Evolutionary conservation across 257 asterid genomes (phyloP).

Genomic region (Penstemon newberryi): DNA sequence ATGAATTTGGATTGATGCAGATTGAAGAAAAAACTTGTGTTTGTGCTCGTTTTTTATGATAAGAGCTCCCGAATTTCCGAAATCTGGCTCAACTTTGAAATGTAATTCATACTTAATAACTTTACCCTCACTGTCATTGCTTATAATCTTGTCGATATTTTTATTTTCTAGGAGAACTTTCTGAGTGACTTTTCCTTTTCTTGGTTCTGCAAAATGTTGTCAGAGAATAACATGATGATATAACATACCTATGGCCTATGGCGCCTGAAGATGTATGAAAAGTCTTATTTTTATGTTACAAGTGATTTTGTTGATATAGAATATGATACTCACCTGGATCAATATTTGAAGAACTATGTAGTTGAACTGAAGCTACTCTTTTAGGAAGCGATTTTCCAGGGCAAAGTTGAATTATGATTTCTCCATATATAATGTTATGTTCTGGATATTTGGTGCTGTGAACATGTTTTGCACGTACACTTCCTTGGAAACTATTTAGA

Average conservation of each 20-base stretch:
- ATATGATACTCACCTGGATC: slow-evolving; percentile 37
- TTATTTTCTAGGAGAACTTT: slow-evolving; percentile 32
- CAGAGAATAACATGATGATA: background rate
- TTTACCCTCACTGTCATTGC: slow-evolving; percentile 19
- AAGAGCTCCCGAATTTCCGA: slow-evolving; percentile 44
- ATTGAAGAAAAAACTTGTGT: slow-evolving; percentile 38
- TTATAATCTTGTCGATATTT: slow-evolving; percentile 16
- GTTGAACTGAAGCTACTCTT: slow-evolving; percentile 38
- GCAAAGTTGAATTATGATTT: slow-evolving; percentile 35
- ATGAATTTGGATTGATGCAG: slow-evolving; percentile 31
- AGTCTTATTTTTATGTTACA: too few relatives aligned
- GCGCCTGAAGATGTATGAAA: too few relatives aligned
- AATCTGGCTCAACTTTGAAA: slow-evolving; percentile 30
- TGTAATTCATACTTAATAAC: slow-evolving; percentile 28
- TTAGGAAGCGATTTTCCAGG: slow-evolving; percentile 34
- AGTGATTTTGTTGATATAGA: background rate
- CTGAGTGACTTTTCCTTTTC: slow-evolving; percentile 35
- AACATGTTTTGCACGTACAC: slow-evolving; percentile 5
- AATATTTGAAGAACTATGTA: slow-evolving; percentile 34
- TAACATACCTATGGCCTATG: too few relatives aligned
- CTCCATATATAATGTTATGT: slow-evolving; percentile 31
- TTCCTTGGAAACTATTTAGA: slow-evolving; percentile 34
- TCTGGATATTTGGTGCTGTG: slow-evolving; percentile 12
- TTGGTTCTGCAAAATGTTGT: slow-evolving; percentile 22
- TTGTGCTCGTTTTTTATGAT: slow-evolving; percentile 39